A percentile compares a stretch with the other conserved stretches of the same genome.
These are phyloP conservation scores for Annulohypoxylon maeteangense DNA, from an alignment of 495 filamentous ascomycete genomes.

Conservation along the genomic window DNA sequence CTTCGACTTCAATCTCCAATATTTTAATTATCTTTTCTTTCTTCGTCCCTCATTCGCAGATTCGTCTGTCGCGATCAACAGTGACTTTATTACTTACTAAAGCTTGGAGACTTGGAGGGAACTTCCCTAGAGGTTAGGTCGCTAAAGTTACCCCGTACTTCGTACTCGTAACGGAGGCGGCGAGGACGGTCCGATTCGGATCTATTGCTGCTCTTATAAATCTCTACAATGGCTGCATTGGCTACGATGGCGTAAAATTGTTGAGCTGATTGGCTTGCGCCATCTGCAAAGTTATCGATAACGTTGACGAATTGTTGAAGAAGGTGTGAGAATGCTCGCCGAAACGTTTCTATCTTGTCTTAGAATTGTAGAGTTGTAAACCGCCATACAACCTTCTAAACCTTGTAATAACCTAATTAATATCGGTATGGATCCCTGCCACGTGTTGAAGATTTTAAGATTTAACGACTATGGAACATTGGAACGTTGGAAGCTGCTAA, in stretches of 20 bases:
- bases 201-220: conserved; percentile 20
- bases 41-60: neutral
- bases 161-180: conserved; percentile 22
- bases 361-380: neutral
- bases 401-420: neutral
- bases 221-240: neutral
- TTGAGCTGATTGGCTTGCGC: conserved; percentile 22
- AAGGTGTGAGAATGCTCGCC: conserved; percentile 13
- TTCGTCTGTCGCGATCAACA: neutral
- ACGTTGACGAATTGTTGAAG: neutral
- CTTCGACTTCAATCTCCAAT: neutral
- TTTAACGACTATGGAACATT: neutral
- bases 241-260: neutral
- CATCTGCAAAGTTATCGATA: conserved; percentile 33
- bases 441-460: neutral
- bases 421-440: neutral
- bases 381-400: neutral
- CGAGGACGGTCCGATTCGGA: conserved; percentile 40
- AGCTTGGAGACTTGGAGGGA: too few relatives aligned
- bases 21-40: neutral
- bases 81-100: neutral
- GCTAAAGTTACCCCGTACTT: too few relatives aligned
- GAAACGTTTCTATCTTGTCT: conserved; percentile 13
- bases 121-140: conserved; percentile 8
- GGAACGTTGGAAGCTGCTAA: neutral